Evolutionary conservation across 257 asterid genomes (phyloP).

Genomic region (Rauvolfia tetraphylla): DNA sequence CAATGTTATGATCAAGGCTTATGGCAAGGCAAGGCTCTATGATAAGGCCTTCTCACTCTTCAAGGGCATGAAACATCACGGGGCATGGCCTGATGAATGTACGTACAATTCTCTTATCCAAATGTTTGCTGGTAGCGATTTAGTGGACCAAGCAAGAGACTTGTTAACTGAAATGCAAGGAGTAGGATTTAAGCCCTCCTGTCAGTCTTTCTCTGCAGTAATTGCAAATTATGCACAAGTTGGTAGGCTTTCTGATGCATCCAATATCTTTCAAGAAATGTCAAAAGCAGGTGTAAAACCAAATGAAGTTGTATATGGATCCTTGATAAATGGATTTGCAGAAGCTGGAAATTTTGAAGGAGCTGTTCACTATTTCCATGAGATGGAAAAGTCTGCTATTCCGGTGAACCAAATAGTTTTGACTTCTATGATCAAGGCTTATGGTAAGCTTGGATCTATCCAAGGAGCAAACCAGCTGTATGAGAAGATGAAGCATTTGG

Average conservation of each 20-base stretch:
- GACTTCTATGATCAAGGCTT: constrained; percentile 88
- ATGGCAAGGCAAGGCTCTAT: constrained; percentile 63
- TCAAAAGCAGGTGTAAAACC: constrained; percentile 51
- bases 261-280: constrained; percentile 63
- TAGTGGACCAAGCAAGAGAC: constrained; percentile 57
- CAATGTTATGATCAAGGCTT: constrained; percentile 93
- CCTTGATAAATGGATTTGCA: constrained; percentile 66
- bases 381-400: constrained; percentile 65
- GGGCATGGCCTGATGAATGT: constrained; percentile 91
- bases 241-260: constrained; percentile 55
- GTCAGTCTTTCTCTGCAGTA: constrained; percentile 64
- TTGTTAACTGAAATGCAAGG: constrained; percentile 65
- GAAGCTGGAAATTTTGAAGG: constrained; percentile 76
- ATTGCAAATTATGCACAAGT: constrained; percentile 53
- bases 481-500: constrained; percentile 58
- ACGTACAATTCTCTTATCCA: constrained; percentile 84
- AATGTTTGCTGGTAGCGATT: constrained; percentile 67
- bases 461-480: constrained; percentile 69
- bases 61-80: constrained; percentile 80
- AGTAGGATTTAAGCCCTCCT: constrained; percentile 57
- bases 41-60: constrained; percentile 72
- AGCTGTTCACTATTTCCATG: constrained; percentile 51
- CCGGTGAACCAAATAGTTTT: constrained; percentile 58
- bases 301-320: constrained; percentile 74
- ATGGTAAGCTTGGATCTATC: constrained; percentile 61